phyloP scores from a whole-genome alignment of 192 early-diverging fungal genomes.

The Coemansia sp. region DNA sequence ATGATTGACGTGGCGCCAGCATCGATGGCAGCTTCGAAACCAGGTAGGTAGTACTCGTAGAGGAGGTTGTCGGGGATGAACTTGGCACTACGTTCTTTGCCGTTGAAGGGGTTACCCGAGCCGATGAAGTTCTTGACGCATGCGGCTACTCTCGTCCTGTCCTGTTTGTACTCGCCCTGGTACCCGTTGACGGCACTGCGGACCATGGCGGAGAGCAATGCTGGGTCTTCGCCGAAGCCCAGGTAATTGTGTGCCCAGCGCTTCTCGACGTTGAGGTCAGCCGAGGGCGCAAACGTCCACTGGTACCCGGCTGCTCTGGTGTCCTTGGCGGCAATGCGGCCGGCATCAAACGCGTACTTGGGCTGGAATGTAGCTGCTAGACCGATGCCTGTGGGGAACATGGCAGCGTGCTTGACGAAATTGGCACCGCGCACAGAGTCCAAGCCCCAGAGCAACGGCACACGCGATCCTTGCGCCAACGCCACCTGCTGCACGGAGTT shows the following conservation, averaged over 20 bases:
- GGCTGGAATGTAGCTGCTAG: conserved; percentile 63
- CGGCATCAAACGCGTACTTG: conserved; percentile 58
- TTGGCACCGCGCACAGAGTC: conserved; percentile 62
- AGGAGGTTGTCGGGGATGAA: conserved; percentile 30
- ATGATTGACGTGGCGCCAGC: conserved; percentile 61
- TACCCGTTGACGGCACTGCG: conserved; percentile 56
- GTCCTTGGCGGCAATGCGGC: conserved; percentile 62
- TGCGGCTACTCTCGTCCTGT: conserved; percentile 60
- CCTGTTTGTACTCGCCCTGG: conserved; percentile 68
- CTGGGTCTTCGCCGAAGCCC: conserved; percentile 62
- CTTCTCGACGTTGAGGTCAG: conserved; percentile 61
- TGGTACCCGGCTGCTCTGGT: conserved; percentile 60
- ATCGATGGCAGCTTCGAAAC: conserved; percentile 59
- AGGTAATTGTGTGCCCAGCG: conserved; percentile 42
- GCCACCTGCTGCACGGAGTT: conserved; percentile 58
- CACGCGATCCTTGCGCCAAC: conserved; percentile 44
- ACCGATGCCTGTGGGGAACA: conserved; percentile 61
- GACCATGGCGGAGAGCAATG: conserved; percentile 56
- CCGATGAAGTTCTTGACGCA: conserved; percentile 64
- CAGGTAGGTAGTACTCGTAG: conserved; percentile 64
- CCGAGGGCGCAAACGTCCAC: conserved; percentile 59
- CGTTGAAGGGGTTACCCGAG: conserved; percentile 19
- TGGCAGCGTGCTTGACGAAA: conserved; percentile 57
- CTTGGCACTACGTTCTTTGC: not conserved
- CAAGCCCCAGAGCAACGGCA: conserved; percentile 63